phyloP scores from a whole-genome alignment of 2,329 filamentous ascomycete genomes.

The Sporothrix variecibatus region DNA sequence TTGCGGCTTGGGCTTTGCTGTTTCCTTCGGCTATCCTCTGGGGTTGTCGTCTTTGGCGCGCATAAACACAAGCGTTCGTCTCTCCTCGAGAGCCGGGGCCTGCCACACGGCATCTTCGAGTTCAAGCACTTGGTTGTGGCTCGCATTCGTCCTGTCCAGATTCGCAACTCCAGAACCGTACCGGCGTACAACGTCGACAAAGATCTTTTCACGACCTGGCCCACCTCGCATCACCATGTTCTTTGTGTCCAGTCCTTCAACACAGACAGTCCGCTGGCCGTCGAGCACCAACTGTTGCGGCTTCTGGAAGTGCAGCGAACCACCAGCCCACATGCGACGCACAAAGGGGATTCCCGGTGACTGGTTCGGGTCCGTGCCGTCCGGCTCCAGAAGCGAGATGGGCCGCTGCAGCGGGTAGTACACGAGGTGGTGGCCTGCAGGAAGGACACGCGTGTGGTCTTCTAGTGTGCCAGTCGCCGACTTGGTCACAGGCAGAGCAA shows the following conservation, averaged over 20 bases:
- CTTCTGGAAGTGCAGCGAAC: slow-evolving; percentile 52
- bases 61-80: slow-evolving; percentile 56
- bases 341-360: slow-evolving; percentile 71
- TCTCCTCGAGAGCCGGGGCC: slow-evolving; percentile 47
- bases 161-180: slow-evolving; percentile 21
- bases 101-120: slow-evolving; percentile 26
- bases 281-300: slow-evolving; percentile 41
- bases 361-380: slow-evolving; percentile 83
- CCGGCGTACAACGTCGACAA: slow-evolving; percentile 52
- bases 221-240: slow-evolving; percentile 26
- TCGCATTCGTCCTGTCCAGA: slow-evolving; percentile 12
- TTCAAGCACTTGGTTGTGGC: slow-evolving; percentile 11
- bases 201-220: slow-evolving; percentile 47
- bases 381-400: slow-evolving; percentile 65
- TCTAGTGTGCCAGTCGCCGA: not conserved
- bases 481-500: not conserved
- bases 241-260: slow-evolving; percentile 42
- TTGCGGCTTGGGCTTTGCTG: not conserved
- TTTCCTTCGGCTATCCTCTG: not conserved
- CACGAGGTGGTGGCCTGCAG: slow-evolving; percentile 76
- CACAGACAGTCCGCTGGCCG: slow-evolving; percentile 45
- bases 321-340: slow-evolving; percentile 87
- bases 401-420: slow-evolving; percentile 78
- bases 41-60: slow-evolving; percentile 35
- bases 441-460: slow-evolving; percentile 42